Evolutionary conservation across 805 yeast species (phyloP).

Genomic region (Allodekkera sacchari): DNA sequence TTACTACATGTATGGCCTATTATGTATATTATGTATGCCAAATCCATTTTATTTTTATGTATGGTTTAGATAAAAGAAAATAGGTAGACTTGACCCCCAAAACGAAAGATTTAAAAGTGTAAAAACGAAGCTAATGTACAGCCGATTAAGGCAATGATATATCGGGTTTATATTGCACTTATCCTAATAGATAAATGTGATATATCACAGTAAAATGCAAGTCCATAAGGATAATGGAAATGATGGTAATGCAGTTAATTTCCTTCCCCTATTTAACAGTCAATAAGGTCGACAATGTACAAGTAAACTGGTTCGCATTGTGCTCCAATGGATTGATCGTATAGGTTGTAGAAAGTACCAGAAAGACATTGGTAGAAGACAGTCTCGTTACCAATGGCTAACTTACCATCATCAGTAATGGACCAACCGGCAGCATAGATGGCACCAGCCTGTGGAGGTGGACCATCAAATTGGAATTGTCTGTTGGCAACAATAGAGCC

Average conservation of each 20-base stretch:
- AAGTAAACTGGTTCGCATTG: constrained; percentile 41
- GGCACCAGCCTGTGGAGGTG: constrained; percentile 56
- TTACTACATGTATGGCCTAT: too few relatives aligned
- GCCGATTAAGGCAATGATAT: too few relatives aligned
- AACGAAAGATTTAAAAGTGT: too few relatives aligned
- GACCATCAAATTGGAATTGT: constrained; percentile 61
- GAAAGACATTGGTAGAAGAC: constrained; percentile 47
- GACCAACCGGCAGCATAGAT: constrained; percentile 48
- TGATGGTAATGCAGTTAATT: constrained; percentile 1
- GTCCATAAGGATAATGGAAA: constrained; percentile 1
- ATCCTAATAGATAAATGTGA: too few relatives aligned
- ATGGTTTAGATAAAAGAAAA: too few relatives aligned
- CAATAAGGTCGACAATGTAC: constrained; percentile 35
- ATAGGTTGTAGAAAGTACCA: constrained; percentile 52
- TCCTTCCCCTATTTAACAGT: constrained; percentile 16
- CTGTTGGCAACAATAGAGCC: constrained; percentile 56
- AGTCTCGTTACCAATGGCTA: constrained; percentile 42
- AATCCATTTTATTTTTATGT: too few relatives aligned
- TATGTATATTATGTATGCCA: too few relatives aligned
- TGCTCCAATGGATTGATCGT: constrained; percentile 38
- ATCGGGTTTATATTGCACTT: too few relatives aligned
- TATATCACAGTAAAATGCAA: too few relatives aligned
- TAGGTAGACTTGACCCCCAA: too few relatives aligned
- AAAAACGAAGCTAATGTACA: too few relatives aligned
- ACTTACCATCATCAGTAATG: constrained; percentile 34